Evolutionary conservation across 2,329 filamentous ascomycete genomes (phyloP).

Genomic region (Botryotinia narcissicola): DNA sequence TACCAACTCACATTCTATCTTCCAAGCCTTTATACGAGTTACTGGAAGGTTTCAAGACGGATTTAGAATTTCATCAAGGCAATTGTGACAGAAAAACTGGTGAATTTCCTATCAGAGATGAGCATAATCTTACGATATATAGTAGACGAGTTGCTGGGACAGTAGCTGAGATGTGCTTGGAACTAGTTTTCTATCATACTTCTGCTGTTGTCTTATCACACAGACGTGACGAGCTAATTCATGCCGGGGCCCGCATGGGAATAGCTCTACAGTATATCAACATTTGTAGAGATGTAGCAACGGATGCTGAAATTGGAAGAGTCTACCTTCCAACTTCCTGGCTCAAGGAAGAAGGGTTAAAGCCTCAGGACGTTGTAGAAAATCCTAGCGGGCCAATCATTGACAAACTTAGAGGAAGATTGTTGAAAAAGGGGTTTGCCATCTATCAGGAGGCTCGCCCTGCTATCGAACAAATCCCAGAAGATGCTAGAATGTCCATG

Average conservation of each 20-base stretch:
- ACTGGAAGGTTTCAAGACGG: constrained; percentile 66
- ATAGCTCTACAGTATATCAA: constrained; percentile 75
- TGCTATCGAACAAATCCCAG: constrained; percentile 61
- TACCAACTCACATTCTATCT: constrained; percentile 58
- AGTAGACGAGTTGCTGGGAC: constrained; percentile 69
- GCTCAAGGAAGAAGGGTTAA: constrained; percentile 57
- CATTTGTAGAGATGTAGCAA: constrained; percentile 69
- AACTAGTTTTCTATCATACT: constrained; percentile 61
- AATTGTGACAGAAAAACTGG: constrained; percentile 27
- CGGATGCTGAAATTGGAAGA: constrained; percentile 62
- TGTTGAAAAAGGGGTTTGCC: constrained; percentile 60
- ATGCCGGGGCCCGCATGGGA: constrained; percentile 64
- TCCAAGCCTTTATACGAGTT: constrained; percentile 60
- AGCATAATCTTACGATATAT: constrained; percentile 60
- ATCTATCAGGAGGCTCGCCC: constrained; percentile 55
- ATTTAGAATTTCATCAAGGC: constrained; percentile 52
- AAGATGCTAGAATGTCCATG: constrained; percentile 59
- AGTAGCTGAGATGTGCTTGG: constrained; percentile 65
- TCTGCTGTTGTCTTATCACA: constrained; percentile 26
- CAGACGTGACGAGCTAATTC: constrained; percentile 47
- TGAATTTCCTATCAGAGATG: constrained; percentile 56
- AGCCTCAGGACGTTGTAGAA: constrained; percentile 53
- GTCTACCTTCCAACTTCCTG: constrained; percentile 67
- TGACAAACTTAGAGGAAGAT: constrained; percentile 49
- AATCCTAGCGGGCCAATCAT: constrained; percentile 48